These are phyloP conservation scores for Dactylella cylindrospora DNA, from an alignment of 2,329 filamentous ascomycete species.

Conservation along the genomic window DNA sequence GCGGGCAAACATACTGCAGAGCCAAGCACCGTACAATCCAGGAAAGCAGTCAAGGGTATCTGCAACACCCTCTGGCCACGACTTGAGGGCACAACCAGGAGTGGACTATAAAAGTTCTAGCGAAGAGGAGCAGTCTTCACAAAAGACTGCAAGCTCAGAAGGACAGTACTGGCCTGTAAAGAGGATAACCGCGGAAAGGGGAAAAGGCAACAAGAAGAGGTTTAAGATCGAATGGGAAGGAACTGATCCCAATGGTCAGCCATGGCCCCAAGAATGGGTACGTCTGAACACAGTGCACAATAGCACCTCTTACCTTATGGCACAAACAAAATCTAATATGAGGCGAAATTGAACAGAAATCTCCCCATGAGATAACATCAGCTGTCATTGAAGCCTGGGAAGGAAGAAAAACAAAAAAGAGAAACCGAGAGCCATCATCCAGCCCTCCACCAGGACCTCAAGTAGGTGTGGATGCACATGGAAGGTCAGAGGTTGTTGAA, in stretches of 20 bases:
- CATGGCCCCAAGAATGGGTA: constrained; percentile 40
- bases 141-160: constrained; percentile 5
- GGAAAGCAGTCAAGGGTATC: background rate
- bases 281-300: background rate
- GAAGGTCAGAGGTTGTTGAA: background rate
- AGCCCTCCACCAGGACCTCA: constrained; percentile 4
- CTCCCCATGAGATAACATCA: constrained; percentile 9
- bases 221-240: constrained; percentile 32
- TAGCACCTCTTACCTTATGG: no score
- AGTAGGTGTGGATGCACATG: no score
- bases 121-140: constrained; percentile 1
- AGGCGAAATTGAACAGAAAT: constrained; percentile 31
- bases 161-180: constrained; percentile 24
- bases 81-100: background rate
- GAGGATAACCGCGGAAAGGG: constrained; percentile 10
- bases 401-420: constrained; percentile 8
- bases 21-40: constrained; percentile 24
- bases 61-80: constrained; percentile 1
- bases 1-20: constrained; percentile 6
- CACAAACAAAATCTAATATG: no score
- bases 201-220: constrained; percentile 11
- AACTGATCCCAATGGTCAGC: constrained; percentile 13
- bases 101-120: constrained; percentile 3
- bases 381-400: constrained; percentile 15
- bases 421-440: constrained; percentile 9